A percentile compares a stretch with the other conserved stretches of the same genome.
Evolutionary conservation across 352 stramenopile genomes (phyloP).

Genomic region (Phytophthora colocasiae): DNA sequence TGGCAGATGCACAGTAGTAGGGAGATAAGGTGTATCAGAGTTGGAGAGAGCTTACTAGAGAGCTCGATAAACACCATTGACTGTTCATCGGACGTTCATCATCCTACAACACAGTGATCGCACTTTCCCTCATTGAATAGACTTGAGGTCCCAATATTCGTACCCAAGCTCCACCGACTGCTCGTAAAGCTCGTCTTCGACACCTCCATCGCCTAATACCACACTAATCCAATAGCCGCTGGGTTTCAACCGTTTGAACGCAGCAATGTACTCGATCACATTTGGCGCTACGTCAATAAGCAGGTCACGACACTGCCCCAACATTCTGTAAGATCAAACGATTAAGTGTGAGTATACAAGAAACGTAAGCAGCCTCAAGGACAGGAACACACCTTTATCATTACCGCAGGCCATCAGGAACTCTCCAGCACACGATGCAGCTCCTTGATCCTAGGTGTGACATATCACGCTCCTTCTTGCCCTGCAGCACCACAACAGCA

Average conservation of each 20-base stretch:
- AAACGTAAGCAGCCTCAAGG: background rate
- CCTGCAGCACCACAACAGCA: conserved; percentile 54
- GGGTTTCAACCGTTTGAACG: conserved; percentile 95
- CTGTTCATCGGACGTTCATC: too few relatives aligned
- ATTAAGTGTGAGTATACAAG: conserved; percentile 1
- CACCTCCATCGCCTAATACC: conserved; percentile 84
- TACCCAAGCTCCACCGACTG: conserved; percentile 94
- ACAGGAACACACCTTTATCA: conserved; percentile 58
- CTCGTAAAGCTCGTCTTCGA: conserved; percentile 88
- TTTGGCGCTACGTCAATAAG: conserved; percentile 99
- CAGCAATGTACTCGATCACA: conserved; percentile 95
- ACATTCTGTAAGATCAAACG: conserved; percentile 59
- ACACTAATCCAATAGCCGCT: conserved; percentile 98
- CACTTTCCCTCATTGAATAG: too few relatives aligned
- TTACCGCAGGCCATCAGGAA: conserved; percentile 96
- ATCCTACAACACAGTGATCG: too few relatives aligned
- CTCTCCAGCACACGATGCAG: conserved; percentile 94
- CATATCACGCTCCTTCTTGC: conserved; percentile 93
- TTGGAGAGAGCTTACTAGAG: too few relatives aligned
- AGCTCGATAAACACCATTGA: too few relatives aligned
- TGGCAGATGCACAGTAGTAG: too few relatives aligned
- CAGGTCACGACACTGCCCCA: conserved; percentile 98
- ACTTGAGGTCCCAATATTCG: conserved; percentile 40
- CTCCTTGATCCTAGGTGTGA: conserved; percentile 92
- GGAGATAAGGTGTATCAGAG: too few relatives aligned